Evolutionary conservation across 1,139 yeast genomes (phyloP).

Genomic region (Meyerozyma elateridarum): DNA sequence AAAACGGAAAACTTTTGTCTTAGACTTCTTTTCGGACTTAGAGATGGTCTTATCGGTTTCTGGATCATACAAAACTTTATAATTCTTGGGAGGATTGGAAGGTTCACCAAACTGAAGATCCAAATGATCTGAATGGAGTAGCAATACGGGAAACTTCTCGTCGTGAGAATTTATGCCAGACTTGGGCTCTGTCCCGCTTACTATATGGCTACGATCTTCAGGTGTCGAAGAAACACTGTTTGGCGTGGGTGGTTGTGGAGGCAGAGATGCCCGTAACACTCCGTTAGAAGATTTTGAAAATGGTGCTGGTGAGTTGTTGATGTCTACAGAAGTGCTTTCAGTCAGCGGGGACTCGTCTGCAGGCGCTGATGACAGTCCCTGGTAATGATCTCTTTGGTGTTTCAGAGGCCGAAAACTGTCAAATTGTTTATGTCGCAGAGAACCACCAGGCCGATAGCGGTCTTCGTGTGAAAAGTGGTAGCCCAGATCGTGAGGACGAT

Average conservation of each 20-base stretch:
- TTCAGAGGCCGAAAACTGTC: conserved; percentile 3
- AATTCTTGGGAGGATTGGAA: conserved; percentile 27
- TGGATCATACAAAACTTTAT: conserved; percentile 54
- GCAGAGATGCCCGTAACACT: too few species aligned
- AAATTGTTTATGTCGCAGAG: background rate
- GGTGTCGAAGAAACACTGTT: conserved; percentile 1
- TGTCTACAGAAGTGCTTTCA: too few species aligned
- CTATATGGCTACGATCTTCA: too few species aligned
- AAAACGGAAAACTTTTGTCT: conserved; percentile 33
- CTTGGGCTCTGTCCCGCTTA: conserved; percentile 25
- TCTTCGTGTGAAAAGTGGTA: background rate
- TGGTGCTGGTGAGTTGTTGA: too few species aligned
- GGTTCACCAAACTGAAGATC: conserved; percentile 12
- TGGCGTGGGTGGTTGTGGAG: conserved; percentile 1
- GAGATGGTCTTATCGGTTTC: conserved; percentile 29
- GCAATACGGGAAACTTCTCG: conserved; percentile 24
- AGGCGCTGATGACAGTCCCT: too few species aligned
- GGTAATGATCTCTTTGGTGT: too few species aligned
- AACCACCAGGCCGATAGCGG: background rate
- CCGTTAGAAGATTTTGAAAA: too few species aligned
- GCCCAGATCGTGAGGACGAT: conserved; percentile 1
- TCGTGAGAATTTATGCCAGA: conserved; percentile 34
- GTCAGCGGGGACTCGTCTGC: too few species aligned
- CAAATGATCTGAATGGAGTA: conserved; percentile 27
- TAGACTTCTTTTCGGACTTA: conserved; percentile 32